phyloP scores from a whole-genome alignment of 2,329 filamentous ascomycete genomes.

The Coniochaeta sp. region DNA sequence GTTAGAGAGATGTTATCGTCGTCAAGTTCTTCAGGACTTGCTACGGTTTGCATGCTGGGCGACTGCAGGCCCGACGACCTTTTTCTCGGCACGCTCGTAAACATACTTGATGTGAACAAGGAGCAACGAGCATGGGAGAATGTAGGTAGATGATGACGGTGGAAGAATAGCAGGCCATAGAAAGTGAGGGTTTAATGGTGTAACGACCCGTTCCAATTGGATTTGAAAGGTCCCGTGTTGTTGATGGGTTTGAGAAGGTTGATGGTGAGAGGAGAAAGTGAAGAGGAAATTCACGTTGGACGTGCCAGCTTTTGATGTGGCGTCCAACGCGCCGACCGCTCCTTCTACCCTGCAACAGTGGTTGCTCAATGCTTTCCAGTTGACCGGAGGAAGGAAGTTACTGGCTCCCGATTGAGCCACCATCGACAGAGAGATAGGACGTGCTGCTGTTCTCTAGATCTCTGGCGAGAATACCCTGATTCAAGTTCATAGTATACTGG shows the following conservation, averaged over 20 bases:
- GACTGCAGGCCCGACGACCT: not conserved
- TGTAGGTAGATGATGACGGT: not conserved
- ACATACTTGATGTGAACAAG: constrained; percentile 5
- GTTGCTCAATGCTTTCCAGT: not conserved
- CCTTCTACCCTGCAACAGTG: not conserved
- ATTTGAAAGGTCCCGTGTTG: not conserved
- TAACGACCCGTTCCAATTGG: not conserved
- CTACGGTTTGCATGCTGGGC: not conserved
- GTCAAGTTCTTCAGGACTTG: constrained; percentile 19
- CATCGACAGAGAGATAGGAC: not conserved
- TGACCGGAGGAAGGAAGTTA: not conserved
- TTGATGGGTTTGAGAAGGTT: not conserved
- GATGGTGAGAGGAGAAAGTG: not conserved
- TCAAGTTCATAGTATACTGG: no score
- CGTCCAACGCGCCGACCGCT: not conserved
- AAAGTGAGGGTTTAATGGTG: not conserved
- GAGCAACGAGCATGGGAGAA: not conserved
- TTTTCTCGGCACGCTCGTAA: constrained; percentile 3
- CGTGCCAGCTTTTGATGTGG: not conserved
- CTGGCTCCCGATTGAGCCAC: not conserved
- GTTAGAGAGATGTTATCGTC: constrained; percentile 48
- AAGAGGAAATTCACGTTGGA: not conserved
- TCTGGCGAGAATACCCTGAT: no score
- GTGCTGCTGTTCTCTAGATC: not conserved
- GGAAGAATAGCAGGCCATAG: not conserved